phyloP scores from a whole-genome alignment of 148 eudicot species.

The Limonium bicolor region DNA sequence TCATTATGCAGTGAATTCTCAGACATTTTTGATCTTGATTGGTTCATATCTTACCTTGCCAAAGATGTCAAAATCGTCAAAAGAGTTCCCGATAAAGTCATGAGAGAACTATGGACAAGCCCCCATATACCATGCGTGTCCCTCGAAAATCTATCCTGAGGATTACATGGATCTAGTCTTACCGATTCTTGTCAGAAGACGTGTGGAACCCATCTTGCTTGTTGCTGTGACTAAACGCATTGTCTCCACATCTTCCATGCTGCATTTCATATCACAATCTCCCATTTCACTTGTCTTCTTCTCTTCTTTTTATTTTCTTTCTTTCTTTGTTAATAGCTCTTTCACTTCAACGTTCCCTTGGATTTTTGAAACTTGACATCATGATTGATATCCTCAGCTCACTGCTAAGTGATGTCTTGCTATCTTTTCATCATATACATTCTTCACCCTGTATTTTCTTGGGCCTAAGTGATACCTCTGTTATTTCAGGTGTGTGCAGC shows the following conservation, averaged over 20 bases:
- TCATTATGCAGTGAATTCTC: conserved; percentile 69
- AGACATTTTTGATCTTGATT: conserved; percentile 82
- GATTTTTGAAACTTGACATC: too few species aligned
- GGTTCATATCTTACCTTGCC: conserved; percentile 82
- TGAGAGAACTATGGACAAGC: conserved; percentile 85
- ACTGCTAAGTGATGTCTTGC: not conserved
- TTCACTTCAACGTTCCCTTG: too few species aligned
- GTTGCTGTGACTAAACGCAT: not conserved
- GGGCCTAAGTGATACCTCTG: not conserved
- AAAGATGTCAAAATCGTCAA: conserved; percentile 74
- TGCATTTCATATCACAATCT: not conserved
- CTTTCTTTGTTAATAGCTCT: not conserved
- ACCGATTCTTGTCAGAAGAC: conserved; percentile 76
- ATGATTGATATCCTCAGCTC: too few species aligned
- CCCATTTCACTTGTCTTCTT: not conserved
- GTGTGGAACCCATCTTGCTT: conserved; percentile 28
- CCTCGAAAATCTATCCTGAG: conserved; percentile 88
- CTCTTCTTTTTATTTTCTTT: not conserved
- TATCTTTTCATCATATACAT: not conserved
- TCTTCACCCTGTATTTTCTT: not conserved
- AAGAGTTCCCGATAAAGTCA: conserved; percentile 73
- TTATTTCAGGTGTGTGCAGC: conserved; percentile 28
- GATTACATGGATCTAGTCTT: conserved; percentile 63
- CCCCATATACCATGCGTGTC: conserved; percentile 88
- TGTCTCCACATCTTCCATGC: not conserved